phyloP scores from a whole-genome alignment of 2,329 filamentous ascomycete genomes.

The Coleophoma cylindrospora region DNA sequence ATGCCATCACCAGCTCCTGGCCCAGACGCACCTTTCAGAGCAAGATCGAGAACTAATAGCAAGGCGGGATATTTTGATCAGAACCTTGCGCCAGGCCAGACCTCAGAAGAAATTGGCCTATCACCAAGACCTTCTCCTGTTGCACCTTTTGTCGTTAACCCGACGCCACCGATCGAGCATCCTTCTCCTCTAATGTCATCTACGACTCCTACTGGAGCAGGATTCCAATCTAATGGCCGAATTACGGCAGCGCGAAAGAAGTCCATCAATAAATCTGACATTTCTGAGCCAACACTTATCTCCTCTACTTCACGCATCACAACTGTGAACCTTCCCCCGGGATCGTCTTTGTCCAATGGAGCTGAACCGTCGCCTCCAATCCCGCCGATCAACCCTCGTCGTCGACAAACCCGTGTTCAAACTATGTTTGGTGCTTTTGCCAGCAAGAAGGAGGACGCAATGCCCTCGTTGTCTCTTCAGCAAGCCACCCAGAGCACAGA shows the following conservation, averaged over 20 bases:
- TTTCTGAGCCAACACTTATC: constrained; percentile 26
- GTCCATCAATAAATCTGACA: constrained; percentile 26
- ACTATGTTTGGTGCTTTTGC: constrained; percentile 22
- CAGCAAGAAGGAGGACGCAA: constrained; percentile 17
- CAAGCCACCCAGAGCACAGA: constrained; percentile 22
- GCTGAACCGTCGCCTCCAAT: constrained; percentile 22
- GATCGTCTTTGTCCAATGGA: constrained; percentile 21
- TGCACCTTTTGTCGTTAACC: constrained; percentile 23
- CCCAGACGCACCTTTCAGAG: not conserved
- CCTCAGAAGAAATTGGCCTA: constrained; percentile 16
- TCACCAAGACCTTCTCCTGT: constrained; percentile 24
- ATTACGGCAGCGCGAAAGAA: constrained; percentile 18
- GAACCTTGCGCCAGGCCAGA: constrained; percentile 15
- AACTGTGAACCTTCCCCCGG: constrained; percentile 24
- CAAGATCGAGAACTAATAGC: constrained; percentile 22
- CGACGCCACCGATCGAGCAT: constrained; percentile 21
- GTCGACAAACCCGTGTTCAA: constrained; percentile 21
- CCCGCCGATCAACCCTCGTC: constrained; percentile 25
- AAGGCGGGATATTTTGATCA: constrained; percentile 22
- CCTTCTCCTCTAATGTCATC: constrained; percentile 15
- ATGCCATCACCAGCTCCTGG: constrained; percentile 18
- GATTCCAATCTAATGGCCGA: constrained; percentile 10
- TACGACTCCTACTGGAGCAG: constrained; percentile 14
- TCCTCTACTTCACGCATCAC: constrained; percentile 25
- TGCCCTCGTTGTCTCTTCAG: constrained; percentile 15